phyloP scores from a whole-genome alignment of 805 yeast species.

The Myxozyma neglecta region DNA sequence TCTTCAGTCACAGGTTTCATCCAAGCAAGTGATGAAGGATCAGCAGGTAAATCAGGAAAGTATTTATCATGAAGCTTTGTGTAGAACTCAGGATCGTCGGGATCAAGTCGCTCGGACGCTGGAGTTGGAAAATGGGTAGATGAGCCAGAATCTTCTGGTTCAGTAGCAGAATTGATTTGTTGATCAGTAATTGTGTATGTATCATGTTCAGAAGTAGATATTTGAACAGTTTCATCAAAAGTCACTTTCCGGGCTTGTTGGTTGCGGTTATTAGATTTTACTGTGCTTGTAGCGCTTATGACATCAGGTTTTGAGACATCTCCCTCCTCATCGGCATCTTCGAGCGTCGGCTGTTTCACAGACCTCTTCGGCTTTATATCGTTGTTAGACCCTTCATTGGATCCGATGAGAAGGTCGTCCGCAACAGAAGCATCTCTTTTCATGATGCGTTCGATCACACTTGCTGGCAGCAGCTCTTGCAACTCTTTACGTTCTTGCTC shows the following conservation, averaged over 20 bases:
- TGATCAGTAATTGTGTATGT: background rate
- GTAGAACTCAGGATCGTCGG: constrained; percentile 76
- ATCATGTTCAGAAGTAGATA: background rate
- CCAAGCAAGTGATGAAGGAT: constrained; percentile 84
- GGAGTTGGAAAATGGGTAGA: constrained; percentile 24
- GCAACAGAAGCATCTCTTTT: constrained; percentile 18
- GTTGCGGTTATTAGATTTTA: too few species aligned
- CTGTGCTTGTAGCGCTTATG: background rate
- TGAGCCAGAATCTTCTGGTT: background rate
- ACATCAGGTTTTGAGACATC: background rate
- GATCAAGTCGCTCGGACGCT: constrained; percentile 46
- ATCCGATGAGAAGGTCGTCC: constrained; percentile 6
- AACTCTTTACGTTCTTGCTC: constrained; percentile 25
- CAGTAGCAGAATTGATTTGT: background rate
- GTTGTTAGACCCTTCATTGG: background rate
- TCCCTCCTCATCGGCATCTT: constrained; percentile 8
- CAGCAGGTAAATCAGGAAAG: constrained; percentile 86
- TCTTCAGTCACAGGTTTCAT: constrained; percentile 63
- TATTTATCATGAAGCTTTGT: constrained; percentile 78
- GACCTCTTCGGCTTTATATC: background rate
- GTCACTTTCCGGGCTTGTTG: background rate
- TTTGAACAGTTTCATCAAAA: background rate
- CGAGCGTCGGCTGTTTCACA: background rate
- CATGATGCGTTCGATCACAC: constrained; percentile 18
- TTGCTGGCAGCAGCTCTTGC: constrained; percentile 23